These are phyloP conservation scores for Suillus paluster DNA, from an alignment of 768 basidiomycete species.

Conservation along the genomic window DNA sequence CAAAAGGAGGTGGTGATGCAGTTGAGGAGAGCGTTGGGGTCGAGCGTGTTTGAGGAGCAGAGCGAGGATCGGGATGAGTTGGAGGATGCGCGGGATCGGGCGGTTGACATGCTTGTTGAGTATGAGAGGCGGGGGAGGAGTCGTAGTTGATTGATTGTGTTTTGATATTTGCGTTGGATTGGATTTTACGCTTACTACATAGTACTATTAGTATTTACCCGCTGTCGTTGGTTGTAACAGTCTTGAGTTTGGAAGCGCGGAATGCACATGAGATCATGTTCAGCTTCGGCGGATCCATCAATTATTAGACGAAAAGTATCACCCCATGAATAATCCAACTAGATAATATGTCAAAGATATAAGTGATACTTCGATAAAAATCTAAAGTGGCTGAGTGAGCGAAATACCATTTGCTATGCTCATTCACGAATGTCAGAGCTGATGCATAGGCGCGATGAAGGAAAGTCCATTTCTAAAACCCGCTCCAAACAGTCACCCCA, in stretches of 20 bases:
- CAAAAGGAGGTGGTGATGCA: conserved; percentile 45
- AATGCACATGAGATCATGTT: too few relatives aligned
- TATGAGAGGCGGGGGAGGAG: conserved; percentile 37
- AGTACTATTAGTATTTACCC: conserved; percentile 3
- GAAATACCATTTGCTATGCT: too few relatives aligned
- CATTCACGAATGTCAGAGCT: too few relatives aligned
- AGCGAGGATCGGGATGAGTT: conserved; percentile 42
- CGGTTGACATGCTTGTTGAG: conserved; percentile 69
- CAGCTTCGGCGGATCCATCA: too few relatives aligned
- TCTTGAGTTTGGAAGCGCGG: too few relatives aligned
- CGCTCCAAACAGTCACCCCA: too few relatives aligned
- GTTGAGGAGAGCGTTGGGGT: conserved; percentile 61
- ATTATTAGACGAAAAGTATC: too few relatives aligned
- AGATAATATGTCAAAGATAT: too few relatives aligned
- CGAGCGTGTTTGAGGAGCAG: conserved; percentile 49
- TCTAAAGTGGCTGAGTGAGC: too few relatives aligned
- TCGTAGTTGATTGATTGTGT: conserved; percentile 31
- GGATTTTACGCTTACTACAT: neutral
- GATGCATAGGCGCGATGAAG: neutral
- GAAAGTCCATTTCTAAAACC: too few relatives aligned
- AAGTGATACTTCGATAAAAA: too few relatives aligned
- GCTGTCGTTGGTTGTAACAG: neutral
- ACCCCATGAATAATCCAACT: too few relatives aligned
- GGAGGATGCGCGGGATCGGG: conserved; percentile 78
- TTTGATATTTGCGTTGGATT: neutral